phyloP scores from a whole-genome alignment of 2,329 filamentous ascomycete species.

The Neoscytalidium dimidiatum region DNA sequence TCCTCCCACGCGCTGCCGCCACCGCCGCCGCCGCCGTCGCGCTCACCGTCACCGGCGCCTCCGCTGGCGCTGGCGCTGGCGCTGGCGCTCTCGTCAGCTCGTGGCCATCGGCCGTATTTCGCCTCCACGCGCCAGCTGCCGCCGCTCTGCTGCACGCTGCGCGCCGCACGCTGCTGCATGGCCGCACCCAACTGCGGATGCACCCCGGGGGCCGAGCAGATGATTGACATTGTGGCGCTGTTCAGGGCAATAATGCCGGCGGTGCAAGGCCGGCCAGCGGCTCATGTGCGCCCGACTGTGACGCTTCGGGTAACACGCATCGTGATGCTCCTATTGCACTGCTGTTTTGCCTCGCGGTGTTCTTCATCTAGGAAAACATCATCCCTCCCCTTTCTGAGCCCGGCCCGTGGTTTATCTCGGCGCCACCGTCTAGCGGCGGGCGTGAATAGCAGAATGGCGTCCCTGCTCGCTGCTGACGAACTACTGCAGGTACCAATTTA shows the following conservation, averaged over 20 bases:
- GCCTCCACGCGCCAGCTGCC: not conserved
- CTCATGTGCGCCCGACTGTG: not conserved
- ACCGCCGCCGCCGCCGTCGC: not conserved
- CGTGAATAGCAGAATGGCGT: not conserved
- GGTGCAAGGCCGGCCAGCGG: not conserved
- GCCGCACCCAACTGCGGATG: not conserved
- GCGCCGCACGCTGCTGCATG: not conserved
- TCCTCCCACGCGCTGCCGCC: not conserved
- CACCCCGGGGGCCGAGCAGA: not conserved
- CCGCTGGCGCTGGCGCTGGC: not conserved
- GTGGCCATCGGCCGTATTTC: not conserved
- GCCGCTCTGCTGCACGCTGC: not conserved
- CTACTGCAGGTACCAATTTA: not conserved
- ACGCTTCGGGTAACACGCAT: not conserved
- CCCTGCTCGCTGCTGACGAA: not conserved
- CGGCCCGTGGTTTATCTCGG: not conserved
- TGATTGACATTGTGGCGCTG: conserved; percentile 3
- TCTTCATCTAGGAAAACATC: not conserved
- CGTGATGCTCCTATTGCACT: not conserved
- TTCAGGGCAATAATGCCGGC: not conserved
- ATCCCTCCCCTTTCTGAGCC: not conserved
- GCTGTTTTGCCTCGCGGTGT: not conserved
- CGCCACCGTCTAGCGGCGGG: too few species aligned
- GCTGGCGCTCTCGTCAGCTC: not conserved
- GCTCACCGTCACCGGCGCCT: too few species aligned